Evolutionary conservation across 495 filamentous ascomycete genomes (phyloP), one percentile per base, ranked within the genome.

Genomic region (Talaromyces proteolyticus): DNA sequence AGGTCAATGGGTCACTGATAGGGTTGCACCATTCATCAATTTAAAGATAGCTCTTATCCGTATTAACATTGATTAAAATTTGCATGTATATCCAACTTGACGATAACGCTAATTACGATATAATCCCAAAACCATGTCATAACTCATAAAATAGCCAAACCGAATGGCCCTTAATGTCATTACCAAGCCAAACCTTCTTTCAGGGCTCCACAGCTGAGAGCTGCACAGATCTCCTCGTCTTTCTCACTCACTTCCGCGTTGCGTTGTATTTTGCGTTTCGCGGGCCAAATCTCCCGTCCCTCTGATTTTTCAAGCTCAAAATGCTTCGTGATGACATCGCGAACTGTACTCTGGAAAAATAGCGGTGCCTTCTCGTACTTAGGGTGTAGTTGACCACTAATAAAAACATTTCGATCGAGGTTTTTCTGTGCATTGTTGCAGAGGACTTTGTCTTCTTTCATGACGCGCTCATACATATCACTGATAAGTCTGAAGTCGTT

Each of bases 351-450:
- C 55, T 76, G 73, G 65, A 74, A 74, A 52, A 64, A 73, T 0
- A 76, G 57, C 3, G 72, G 68, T 2, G 68, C 75, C 53, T 77
- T 72, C 49, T 79, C 76, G 45, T 59, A 68, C 21, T 65, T 61
- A 0, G 74, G 75, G 44, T 79, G 74, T n/a, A 79, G 57, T 43
- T 74, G 65, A 24, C 76, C 75, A 40, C 67, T 77, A 37, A 69
- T 58, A 40, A 75, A 79, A 23, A 77, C 62, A 12, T 68, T 68
- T 0, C 64, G 61, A 40, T 72, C 61, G 24, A 79, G 62, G 53
- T 79, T 78, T 60, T 66, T 67, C 55, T 79, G 74, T 22, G 65
- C 60, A 3, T 55, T 47, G 42, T 60, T 55, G 55, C 69, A 73
- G 12, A 74, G 67, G 17, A 57, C 54, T 39, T 70, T 70, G 55